Conservation (phyloP, 305 asterid species). For the Rubia occidens region DNA sequence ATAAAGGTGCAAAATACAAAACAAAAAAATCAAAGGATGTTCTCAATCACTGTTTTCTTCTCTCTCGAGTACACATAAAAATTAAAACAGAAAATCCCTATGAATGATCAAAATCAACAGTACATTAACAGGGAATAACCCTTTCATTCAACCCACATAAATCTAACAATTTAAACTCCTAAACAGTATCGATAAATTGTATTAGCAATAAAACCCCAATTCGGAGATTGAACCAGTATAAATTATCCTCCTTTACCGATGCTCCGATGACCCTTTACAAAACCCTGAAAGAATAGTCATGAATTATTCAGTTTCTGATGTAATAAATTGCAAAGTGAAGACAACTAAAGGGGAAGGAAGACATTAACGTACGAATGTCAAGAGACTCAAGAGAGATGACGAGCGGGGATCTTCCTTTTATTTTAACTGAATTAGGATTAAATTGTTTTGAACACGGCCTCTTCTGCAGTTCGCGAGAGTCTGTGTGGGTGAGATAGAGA, state of each 20-base stretch:
- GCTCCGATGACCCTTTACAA: constrained; percentile 1
- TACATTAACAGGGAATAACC: constrained; percentile 6
- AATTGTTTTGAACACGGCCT: background rate
- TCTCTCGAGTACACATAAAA: constrained; percentile 13
- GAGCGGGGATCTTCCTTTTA: background rate
- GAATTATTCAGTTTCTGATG: background rate
- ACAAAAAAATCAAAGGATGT: constrained; percentile 3
- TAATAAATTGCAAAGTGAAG: background rate
- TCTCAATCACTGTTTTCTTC: constrained; percentile 15
- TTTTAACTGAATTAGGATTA: background rate
- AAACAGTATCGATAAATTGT: background rate
- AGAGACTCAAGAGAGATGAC: background rate
- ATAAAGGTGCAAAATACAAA: background rate
- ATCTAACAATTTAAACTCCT: constrained; percentile 10
- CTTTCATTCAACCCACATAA: constrained; percentile 10
- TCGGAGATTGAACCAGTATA: constrained; percentile 16
- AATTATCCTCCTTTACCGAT: constrained; percentile 6
- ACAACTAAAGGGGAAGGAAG: background rate
- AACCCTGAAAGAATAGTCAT: constrained; percentile 12
- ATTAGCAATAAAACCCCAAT: constrained; percentile 9
- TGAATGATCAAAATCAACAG: constrained; percentile 6
- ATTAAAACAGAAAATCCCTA: background rate
- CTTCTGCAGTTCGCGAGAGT: background rate
- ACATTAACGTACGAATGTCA: constrained; percentile 3
- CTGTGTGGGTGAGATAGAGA: background rate